Evolutionary conservation across 1,284 basidiomycete genomes (phyloP).

Genomic region (Sanghuangporus baumii): DNA sequence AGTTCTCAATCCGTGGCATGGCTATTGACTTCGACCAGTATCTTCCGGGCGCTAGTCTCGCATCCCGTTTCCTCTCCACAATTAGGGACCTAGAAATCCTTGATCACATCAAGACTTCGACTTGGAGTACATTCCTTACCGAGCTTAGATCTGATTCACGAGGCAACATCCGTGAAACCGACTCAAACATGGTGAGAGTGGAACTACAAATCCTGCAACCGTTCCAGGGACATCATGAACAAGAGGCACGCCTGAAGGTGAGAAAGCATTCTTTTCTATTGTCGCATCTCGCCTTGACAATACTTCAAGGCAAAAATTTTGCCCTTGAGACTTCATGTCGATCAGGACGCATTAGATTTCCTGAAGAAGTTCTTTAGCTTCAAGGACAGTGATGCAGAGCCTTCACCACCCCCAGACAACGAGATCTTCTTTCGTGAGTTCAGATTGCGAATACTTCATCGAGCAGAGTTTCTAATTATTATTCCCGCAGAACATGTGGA

Average conservation of each 20-base stretch:
- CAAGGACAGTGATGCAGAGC: slow-evolving; percentile 48
- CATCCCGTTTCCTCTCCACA: slow-evolving; percentile 62
- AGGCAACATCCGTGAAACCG: slow-evolving; percentile 84
- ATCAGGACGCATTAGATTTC: slow-evolving; percentile 98
- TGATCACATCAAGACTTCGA: slow-evolving; percentile 97
- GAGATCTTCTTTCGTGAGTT: slow-evolving; percentile 73
- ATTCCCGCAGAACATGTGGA: slow-evolving; percentile 70
- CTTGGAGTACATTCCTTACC: slow-evolving; percentile 96
- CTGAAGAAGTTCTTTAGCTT: slow-evolving; percentile 95
- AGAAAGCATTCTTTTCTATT: slow-evolving; percentile 25
- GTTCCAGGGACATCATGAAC: slow-evolving; percentile 54
- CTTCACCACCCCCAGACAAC: slow-evolving; percentile 33
- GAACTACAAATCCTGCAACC: slow-evolving; percentile 75
- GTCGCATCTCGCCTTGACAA: neutral
- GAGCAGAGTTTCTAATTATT: neutral
- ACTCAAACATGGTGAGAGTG: slow-evolving; percentile 88
- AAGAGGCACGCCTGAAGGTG: slow-evolving; percentile 82
- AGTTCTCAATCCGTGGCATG: slow-evolving; percentile 71
- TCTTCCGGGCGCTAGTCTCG: slow-evolving; percentile 46
- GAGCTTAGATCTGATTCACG: slow-evolving; percentile 75
- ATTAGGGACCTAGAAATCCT: slow-evolving; percentile 81
- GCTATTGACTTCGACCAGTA: slow-evolving; percentile 67
- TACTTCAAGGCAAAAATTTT: slow-evolving; percentile 74
- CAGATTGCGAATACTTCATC: neutral
- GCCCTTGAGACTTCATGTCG: slow-evolving; percentile 89